A percentile compares a stretch with the other conserved stretches of the same genome.
Conservation (phyloP, 1,139 yeast species). For the Pneumocystis canis region DNA sequence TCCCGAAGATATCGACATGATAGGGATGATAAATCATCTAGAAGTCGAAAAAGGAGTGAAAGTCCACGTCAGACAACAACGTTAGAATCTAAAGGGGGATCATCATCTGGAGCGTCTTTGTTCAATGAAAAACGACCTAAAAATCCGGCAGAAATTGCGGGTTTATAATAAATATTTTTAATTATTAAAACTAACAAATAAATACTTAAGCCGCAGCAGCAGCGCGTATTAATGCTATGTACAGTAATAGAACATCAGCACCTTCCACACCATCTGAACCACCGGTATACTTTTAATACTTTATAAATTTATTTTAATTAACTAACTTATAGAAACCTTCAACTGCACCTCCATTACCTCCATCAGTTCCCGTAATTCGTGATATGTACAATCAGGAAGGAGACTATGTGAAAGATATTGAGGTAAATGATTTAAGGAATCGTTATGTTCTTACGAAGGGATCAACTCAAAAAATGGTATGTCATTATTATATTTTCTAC, state of each 20-base stretch:
- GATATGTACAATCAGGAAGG: constrained; percentile 8
- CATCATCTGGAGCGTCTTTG: neutral
- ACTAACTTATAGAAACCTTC: neutral
- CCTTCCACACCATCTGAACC: neutral
- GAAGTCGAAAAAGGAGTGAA: neutral
- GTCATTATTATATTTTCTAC: neutral
- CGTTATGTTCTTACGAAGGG: constrained; percentile 27
- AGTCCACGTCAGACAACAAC: neutral
- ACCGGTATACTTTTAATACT: neutral
- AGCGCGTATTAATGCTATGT: neutral
- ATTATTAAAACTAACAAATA: neutral
- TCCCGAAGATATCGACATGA: neutral
- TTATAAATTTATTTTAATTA: neutral
- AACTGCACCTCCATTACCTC: constrained; percentile 9
- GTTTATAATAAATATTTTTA: neutral
- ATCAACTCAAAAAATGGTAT: constrained; percentile 21
- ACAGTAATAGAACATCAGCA: neutral
- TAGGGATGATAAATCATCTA: neutral
- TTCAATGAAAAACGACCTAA: neutral
- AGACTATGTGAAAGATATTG: constrained; percentile 21
- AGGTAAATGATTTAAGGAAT: constrained; percentile 28
- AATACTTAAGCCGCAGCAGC: neutral
- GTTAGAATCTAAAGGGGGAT: neutral
- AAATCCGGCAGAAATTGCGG: neutral
- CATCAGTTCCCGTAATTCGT: constrained; percentile 1